These are phyloP conservation scores for Atractiella rhizophila DNA, from an alignment of 768 basidiomycete species.

Conservation along the genomic window DNA sequence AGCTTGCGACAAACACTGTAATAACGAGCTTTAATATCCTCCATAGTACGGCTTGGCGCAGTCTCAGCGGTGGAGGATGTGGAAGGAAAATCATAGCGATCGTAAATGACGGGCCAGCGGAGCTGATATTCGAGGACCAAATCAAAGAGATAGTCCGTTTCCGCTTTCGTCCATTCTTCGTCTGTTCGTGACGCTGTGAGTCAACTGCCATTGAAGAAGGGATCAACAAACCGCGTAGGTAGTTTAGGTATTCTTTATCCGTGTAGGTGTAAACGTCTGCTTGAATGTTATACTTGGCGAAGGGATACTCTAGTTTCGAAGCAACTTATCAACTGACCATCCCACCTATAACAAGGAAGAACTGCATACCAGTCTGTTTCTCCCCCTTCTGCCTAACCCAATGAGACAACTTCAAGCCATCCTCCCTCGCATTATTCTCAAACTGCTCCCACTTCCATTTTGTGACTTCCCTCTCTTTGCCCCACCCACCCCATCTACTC, in stretches of 20 bases:
- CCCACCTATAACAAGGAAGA: neutral
- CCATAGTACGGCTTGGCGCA: constrained; percentile 4
- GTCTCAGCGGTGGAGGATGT: neutral
- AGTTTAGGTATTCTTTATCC: constrained; percentile 61
- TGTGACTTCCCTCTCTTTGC: neutral
- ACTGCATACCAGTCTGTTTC: neutral
- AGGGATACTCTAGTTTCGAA: constrained; percentile 30
- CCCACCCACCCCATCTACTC: constrained; percentile 39
- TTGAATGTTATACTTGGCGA: constrained; percentile 50
- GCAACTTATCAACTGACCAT: neutral
- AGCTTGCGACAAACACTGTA: constrained; percentile 74
- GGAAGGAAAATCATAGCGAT: constrained; percentile 53
- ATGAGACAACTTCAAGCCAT: constrained; percentile 45
- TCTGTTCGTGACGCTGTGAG: too few species aligned
- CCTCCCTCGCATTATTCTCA: constrained; percentile 41
- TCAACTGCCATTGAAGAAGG: too few species aligned
- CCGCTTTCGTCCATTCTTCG: constrained; percentile 66
- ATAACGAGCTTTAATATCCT: constrained; percentile 88
- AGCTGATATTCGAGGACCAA: constrained; percentile 58
- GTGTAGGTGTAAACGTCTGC: constrained; percentile 47
- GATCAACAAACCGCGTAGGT: constrained; percentile 37
- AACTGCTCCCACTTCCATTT: constrained; percentile 55
- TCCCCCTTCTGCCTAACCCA: constrained; percentile 39
- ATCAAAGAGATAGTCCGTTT: constrained; percentile 74
- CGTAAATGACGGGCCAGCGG: constrained; percentile 68